phyloP scores from a whole-genome alignment of 2,329 filamentous ascomycete species.

The Paecilomyces sp. region DNA sequence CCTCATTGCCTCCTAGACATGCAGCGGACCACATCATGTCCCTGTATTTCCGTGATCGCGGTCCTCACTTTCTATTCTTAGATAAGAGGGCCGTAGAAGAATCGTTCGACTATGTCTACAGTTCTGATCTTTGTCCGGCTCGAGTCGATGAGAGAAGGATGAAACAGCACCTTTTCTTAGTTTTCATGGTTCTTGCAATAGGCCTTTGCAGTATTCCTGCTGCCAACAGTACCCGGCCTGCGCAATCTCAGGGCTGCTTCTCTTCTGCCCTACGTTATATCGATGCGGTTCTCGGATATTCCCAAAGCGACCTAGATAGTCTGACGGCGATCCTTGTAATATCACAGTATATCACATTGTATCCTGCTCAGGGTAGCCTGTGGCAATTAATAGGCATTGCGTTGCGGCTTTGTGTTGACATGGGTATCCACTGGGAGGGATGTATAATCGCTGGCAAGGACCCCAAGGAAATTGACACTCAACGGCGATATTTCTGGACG shows the following conservation, averaged over 20 bases:
- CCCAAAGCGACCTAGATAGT: slow-evolving; percentile 24
- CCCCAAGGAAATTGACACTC: slow-evolving; percentile 15
- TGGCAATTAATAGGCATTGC: slow-evolving; percentile 29
- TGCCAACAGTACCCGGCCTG: slow-evolving; percentile 13
- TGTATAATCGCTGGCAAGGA: slow-evolving; percentile 13
- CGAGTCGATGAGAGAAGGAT: slow-evolving; percentile 5
- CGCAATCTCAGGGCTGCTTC: slow-evolving; percentile 30
- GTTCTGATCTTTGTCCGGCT: slow-evolving; percentile 3
- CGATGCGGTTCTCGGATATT: slow-evolving; percentile 22
- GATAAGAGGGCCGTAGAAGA: slow-evolving; percentile 16
- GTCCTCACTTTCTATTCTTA: slow-evolving; percentile 25
- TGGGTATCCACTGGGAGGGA: slow-evolving; percentile 27
- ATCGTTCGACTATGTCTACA: slow-evolving; percentile 20
- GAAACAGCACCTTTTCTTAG: slow-evolving; percentile 21
- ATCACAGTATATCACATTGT: slow-evolving; percentile 24
- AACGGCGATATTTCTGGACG: slow-evolving; percentile 11
- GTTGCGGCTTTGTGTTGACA: slow-evolving; percentile 24
- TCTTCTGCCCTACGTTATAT: slow-evolving; percentile 21
- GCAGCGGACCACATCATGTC: slow-evolving; percentile 25
- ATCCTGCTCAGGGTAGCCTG: slow-evolving; percentile 23
- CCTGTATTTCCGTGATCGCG: slow-evolving; percentile 27
- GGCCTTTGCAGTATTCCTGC: slow-evolving; percentile 20
- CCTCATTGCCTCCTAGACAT: slow-evolving; percentile 25
- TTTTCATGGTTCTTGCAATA: slow-evolving; percentile 28
- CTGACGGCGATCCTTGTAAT: slow-evolving; percentile 23